Evolutionary conservation across 2,329 filamentous ascomycete species (phyloP), one percentile per base, ranked within the genome.

Genomic region (Alternaria gaisen): DNA sequence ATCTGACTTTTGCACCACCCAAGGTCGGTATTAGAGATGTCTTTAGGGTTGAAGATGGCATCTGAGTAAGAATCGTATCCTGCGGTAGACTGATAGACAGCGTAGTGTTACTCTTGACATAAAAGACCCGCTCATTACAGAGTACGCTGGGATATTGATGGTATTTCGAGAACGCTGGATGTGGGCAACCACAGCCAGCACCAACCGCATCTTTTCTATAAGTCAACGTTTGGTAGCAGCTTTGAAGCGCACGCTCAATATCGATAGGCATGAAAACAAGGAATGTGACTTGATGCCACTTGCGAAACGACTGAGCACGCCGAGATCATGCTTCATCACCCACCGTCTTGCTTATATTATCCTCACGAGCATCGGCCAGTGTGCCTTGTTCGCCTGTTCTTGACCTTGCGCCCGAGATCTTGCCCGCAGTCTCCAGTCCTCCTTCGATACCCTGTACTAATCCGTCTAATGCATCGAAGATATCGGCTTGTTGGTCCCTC

Each of bases 371-470:
- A 28, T 61, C 61, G 43, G 54, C 22, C 11, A 56, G 30, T 3
- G 58, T 59, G 20, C 48, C 56, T 28, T 69, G 67, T 30, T 70
- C 64, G 4, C 52, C 48, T 43, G 52, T 58, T 30, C 59, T 58
- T 24, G 42, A 40, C 22, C 70, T 69, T 12, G 38, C 30, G 11
- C 56, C 58, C 14, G 75, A 61, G 34, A 81, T 75, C 56, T 75
- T 79, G 42, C 70, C 69, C 26, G 80, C 72, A 22, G 76, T 67
- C 5, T 72, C 70, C 52, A 81, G 59, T 5, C 72, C 71, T 41
- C 72, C 67, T 53, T 80, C 77, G 50, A 82, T 77, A 9, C 66
- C 68, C 36, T 72, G 68, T 10, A 81, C 64, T 44, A 82, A 56
- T 18, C 67, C 72, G 32, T 81, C 78, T 30, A 81, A 40, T 4